Base-by-base conservation (phyloP, 208 protist genomes). In the Leishmania arabica region DNA sequence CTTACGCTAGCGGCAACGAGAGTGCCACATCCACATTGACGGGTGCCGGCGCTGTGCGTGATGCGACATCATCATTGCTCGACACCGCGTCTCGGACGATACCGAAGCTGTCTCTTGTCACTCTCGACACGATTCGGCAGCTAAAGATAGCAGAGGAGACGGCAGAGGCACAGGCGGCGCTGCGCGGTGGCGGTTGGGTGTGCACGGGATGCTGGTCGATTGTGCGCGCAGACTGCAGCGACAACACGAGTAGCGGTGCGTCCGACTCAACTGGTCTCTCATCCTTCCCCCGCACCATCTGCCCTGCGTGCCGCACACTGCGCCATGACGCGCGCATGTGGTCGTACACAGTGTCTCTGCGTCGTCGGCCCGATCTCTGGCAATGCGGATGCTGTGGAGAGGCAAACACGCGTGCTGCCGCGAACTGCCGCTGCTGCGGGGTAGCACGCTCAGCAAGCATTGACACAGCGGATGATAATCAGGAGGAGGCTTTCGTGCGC, bases 151-250 rank as follows among this genome's bases (percentile, higher is more conserved):
- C 34, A 58, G 84, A 89, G 75, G 75, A 75, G 31, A 82, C 85
- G 45, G 64, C 77, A 0, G 81, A 74, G 3, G 90, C 86, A 40
- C 77, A 78, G 75, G 82, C 77, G 1, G 89, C 89, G 0, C 68
- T 94, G 40, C 51, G 51, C 17, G 77, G 54, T 2, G 92, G 91
- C 62, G 92, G 91, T 9, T 93, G 91, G 91, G 87, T 94, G 24
- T 94, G 92, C 75, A 80, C 81, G 34, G 58, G 51, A 4, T 94
- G 92, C 81, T 83, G 79, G 79, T 49, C 88, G 47, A 71, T 72
- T 54, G 82, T 85, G 56, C 84, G 53, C 81, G 84, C 7, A 60
- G 86, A 58, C 74, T 62, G 76, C 31, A 21, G 24, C 47, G 76
- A 53, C 24, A 34, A n/a, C 11, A 42, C 19, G 4, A 31, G 15